Evolutionary conservation across 2,329 filamentous ascomycete species (phyloP).

Genomic region (Xylariaceae sp.): DNA sequence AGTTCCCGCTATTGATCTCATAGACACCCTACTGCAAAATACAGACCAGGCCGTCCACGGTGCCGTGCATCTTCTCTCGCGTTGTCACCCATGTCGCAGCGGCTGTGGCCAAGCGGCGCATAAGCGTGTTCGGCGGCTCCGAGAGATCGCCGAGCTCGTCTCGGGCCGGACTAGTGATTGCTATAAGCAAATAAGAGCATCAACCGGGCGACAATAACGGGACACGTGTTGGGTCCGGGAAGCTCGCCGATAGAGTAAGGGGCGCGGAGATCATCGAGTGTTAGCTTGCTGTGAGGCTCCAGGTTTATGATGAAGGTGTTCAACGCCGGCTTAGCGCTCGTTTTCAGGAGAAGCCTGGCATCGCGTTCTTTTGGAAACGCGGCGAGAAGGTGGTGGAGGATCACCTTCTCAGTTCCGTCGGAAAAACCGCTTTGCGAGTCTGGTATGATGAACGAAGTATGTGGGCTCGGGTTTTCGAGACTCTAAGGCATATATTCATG

Average conservation of each 20-base stretch:
- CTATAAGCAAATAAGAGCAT: background rate
- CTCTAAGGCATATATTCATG: background rate
- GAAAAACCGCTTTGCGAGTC: too few relatives aligned
- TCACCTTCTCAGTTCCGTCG: too few relatives aligned
- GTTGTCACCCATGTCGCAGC: background rate
- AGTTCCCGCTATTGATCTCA: background rate
- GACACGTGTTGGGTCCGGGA: background rate
- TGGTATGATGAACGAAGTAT: too few relatives aligned
- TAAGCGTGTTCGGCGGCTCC: background rate
- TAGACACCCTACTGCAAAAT: background rate
- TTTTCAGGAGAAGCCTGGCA: background rate
- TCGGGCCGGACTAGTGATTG: background rate
- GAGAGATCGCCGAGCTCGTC: background rate
- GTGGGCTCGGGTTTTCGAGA: background rate
- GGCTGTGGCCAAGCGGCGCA: background rate
- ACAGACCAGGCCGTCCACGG: background rate
- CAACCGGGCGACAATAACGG: background rate
- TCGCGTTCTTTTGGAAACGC: background rate
- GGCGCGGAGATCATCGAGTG: background rate
- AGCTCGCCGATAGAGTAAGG: background rate
- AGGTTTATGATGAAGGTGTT: background rate
- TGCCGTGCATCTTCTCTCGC: background rate
- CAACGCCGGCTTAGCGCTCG: background rate
- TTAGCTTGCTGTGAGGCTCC: background rate
- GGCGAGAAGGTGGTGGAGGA: background rate